phyloP scores from a whole-genome alignment of 2,329 filamentous ascomycete species.

The Thielaviopsis punctulata region DNA sequence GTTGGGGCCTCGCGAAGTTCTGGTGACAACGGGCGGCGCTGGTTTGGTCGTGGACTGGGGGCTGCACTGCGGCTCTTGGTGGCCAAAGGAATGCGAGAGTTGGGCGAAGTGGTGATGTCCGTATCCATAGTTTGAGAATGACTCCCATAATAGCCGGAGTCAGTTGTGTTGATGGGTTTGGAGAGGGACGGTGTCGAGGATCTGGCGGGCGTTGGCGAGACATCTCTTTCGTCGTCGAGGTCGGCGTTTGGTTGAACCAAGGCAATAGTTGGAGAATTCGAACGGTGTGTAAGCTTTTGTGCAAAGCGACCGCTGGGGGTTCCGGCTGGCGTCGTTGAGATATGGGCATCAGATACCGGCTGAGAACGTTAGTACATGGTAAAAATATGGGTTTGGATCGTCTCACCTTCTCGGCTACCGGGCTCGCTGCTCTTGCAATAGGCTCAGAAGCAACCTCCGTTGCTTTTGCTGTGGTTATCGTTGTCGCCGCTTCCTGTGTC shows the following conservation, averaged over 20 bases:
- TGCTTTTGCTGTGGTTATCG: neutral
- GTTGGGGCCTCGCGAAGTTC: neutral
- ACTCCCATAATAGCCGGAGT: slow-evolving; percentile 59
- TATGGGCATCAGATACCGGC: slow-evolving; percentile 42
- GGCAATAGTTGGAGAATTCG: slow-evolving; percentile 26
- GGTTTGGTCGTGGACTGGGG: neutral
- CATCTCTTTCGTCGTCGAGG: slow-evolving; percentile 11
- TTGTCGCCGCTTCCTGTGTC: slow-evolving; percentile 32
- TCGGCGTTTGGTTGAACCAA: neutral
- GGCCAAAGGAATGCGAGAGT: neutral
- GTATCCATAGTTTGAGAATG: slow-evolving; percentile 20
- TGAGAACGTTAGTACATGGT: slow-evolving; percentile 16
- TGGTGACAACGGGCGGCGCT: neutral
- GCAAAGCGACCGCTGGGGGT: slow-evolving; percentile 34
- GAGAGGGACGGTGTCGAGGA: neutral
- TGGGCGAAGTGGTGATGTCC: neutral
- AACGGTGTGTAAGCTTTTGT: slow-evolving; percentile 28
- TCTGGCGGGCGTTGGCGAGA: slow-evolving; percentile 6
- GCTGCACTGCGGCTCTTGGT: neutral
- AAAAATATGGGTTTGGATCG: neutral
- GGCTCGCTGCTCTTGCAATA: neutral
- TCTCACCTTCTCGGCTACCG: neutral
- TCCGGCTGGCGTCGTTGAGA: slow-evolving; percentile 34
- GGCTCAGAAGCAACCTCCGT: slow-evolving; percentile 12
- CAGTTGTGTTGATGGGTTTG: slow-evolving; percentile 16